Evolutionary conservation across 768 basidiomycete genomes (phyloP).

Genomic region (Kockovaella imperatae): DNA sequence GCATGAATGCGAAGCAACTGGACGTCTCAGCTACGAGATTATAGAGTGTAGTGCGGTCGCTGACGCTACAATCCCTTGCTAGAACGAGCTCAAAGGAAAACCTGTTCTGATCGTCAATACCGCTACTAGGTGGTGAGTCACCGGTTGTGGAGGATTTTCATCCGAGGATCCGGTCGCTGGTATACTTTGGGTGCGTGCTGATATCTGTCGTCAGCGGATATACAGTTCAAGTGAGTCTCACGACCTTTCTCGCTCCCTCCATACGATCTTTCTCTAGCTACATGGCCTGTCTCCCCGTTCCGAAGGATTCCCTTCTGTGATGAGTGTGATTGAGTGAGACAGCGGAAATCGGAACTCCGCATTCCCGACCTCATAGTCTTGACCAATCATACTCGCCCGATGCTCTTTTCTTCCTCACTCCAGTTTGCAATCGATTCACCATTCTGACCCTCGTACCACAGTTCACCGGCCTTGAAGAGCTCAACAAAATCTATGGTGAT

Average conservation of each 20-base stretch:
- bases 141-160: no score
- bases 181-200: neutral
- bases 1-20: neutral
- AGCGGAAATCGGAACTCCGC: no score
- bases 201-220: constrained; percentile 33
- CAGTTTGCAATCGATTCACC: neutral
- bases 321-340: no score
- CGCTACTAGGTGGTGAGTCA: constrained; percentile 45
- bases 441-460: constrained; percentile 1
- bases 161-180: no score
- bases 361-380: neutral
- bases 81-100: constrained; percentile 39
- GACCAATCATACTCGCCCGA: neutral
- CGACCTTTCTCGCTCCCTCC: neutral
- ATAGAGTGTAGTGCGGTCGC: neutral
- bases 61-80: neutral
- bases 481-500: constrained; percentile 75
- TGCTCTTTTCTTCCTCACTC: neutral
- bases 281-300: neutral
- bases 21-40: neutral
- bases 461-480: constrained; percentile 61
- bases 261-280: neutral
- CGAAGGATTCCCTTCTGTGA: no score
- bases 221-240: constrained; percentile 39
- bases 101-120: constrained; percentile 46